These are phyloP conservation scores for Phytophthora gonapodyides DNA, from an alignment of 352 stramenopile species.

Conservation along the genomic window DNA sequence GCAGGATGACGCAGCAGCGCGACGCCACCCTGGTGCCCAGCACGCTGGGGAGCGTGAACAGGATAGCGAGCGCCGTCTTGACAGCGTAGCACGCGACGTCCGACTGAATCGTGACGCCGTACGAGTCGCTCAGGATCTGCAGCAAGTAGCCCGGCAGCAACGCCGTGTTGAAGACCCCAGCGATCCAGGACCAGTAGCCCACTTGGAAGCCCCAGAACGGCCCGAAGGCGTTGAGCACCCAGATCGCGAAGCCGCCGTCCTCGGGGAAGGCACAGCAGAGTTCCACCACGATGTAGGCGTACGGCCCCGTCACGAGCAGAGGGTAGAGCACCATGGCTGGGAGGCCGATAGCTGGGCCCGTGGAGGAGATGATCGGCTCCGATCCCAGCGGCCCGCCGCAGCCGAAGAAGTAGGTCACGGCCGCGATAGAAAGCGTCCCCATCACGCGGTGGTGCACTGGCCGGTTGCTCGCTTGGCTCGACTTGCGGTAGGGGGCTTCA, in stretches of 20 bases:
- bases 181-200: slow-evolving; percentile 85
- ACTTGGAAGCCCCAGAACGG: slow-evolving; percentile 71
- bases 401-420: slow-evolving; percentile 57
- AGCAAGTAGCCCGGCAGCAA: slow-evolving; percentile 51
- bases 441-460: slow-evolving; percentile 38
- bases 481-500: slow-evolving; percentile 22
- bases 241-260: slow-evolving; percentile 75
- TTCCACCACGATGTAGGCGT: slow-evolving; percentile 64
- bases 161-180: slow-evolving; percentile 58
- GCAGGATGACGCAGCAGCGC: slow-evolving; percentile 28
- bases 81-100: slow-evolving; percentile 29
- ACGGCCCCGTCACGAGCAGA: slow-evolving; percentile 63
- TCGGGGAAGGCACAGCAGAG: slow-evolving; percentile 74
- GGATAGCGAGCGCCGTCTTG: slow-evolving; percentile 36
- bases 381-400: slow-evolving; percentile 59
- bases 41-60: slow-evolving; percentile 38
- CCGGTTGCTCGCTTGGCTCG: slow-evolving; percentile 7
- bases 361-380: slow-evolving; percentile 55
- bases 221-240: slow-evolving; percentile 71
- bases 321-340: slow-evolving; percentile 64
- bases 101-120: slow-evolving; percentile 30
- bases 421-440: slow-evolving; percentile 43
- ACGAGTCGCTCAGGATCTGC: slow-evolving; percentile 42
- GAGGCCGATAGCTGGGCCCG: slow-evolving; percentile 60
- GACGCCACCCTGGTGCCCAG: slow-evolving; percentile 35